phyloP scores from a whole-genome alignment of 495 filamentous ascomycete species.

The Evansstolkia leycettana region DNA sequence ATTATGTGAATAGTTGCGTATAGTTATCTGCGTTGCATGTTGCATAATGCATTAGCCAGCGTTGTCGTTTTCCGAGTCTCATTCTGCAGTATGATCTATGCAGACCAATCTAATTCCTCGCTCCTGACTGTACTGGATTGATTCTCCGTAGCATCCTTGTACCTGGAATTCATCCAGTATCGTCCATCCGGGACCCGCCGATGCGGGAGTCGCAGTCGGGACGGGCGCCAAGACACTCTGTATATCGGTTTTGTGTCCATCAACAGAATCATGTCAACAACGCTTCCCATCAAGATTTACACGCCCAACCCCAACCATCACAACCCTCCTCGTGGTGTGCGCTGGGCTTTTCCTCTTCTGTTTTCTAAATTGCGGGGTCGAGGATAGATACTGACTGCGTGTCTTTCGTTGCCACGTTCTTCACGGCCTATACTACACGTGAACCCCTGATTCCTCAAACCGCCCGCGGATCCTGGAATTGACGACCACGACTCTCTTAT shows the following conservation, averaged over 20 bases:
- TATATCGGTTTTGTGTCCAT: too few species aligned
- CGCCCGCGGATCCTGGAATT: slow-evolving; percentile 6
- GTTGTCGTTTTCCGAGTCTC: background rate
- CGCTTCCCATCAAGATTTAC: background rate
- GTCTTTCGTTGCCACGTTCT: background rate
- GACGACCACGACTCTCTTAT: too few species aligned
- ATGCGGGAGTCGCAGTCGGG: too few species aligned
- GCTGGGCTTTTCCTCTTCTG: background rate
- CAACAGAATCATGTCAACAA: too few species aligned
- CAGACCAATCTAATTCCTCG: too few species aligned
- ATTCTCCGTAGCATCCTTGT: too few species aligned
- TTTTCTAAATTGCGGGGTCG: background rate
- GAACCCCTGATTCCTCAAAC: slow-evolving; percentile 20
- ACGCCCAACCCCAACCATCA: background rate
- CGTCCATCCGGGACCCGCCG: slow-evolving; percentile 6
- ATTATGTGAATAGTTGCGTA: slow-evolving; percentile 13
- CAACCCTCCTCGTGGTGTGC: background rate
- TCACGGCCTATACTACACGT: slow-evolving; percentile 9
- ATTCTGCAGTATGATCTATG: too few species aligned
- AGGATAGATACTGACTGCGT: background rate
- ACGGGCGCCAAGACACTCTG: slow-evolving; percentile 4
- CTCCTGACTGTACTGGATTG: too few species aligned
- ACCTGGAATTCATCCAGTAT: too few species aligned
- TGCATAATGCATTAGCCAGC: slow-evolving; percentile 4
- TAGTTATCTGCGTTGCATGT: slow-evolving; percentile 5